Conservation (phyloP, 257 asterid genomes). For the Asclepias syriaca region DNA sequence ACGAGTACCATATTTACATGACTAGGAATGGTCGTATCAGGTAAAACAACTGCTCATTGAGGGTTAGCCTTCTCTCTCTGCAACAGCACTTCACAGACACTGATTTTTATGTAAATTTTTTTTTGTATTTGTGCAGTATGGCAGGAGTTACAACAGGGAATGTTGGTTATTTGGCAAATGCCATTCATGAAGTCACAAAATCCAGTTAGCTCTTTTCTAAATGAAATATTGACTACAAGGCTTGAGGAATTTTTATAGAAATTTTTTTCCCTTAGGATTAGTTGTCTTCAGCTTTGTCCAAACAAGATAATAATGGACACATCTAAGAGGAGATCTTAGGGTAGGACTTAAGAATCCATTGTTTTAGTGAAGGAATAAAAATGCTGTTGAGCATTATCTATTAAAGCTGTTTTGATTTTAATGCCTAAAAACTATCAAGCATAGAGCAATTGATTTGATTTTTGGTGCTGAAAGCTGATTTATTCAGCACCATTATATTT, state of each 20-base stretch:
- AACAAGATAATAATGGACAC: not conserved
- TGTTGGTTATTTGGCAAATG: slow-evolving; percentile 83
- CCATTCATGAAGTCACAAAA: slow-evolving; percentile 83
- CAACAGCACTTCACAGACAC: not conserved
- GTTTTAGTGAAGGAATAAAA: no score
- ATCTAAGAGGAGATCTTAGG: no score
- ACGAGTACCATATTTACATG: slow-evolving; percentile 83
- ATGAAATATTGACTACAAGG: slow-evolving; percentile 9
- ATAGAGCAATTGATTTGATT: no score
- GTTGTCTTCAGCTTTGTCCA: not conserved
- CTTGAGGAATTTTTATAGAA: not conserved
- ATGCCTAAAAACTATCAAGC: no score
- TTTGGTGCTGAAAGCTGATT: no score
- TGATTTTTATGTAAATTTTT: not conserved
- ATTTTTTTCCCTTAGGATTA: not conserved
- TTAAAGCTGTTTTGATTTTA: no score
- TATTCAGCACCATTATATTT: no score
- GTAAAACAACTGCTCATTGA: slow-evolving; percentile 25
- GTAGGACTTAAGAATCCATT: no score
- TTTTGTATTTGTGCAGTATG: slow-evolving; percentile 51
- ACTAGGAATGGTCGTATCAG: slow-evolving; percentile 97
- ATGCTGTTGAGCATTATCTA: no score
- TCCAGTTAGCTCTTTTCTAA: slow-evolving; percentile 34
- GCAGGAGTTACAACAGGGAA: slow-evolving; percentile 96
- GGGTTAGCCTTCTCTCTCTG: not conserved